Conservation (phyloP, 306 rosid genomes). For the Quercus alba region DNA sequence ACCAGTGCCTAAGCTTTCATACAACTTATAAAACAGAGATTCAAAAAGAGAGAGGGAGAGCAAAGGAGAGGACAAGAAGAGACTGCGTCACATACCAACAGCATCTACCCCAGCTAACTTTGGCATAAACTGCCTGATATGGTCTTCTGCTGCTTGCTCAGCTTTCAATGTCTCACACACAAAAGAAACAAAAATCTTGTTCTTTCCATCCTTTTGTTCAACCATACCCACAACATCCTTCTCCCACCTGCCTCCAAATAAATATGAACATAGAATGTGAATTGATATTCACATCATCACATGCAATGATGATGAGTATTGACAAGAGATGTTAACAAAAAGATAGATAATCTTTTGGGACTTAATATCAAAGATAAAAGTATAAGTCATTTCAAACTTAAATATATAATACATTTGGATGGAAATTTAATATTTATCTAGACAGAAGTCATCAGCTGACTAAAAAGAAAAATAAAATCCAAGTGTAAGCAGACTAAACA, state of each 20-base stretch:
- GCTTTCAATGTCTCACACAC: constrained; percentile 83
- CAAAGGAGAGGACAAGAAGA: not conserved
- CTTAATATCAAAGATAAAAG: not conserved
- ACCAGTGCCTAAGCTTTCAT: not conserved
- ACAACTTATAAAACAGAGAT: not conserved
- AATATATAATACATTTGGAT: not conserved
- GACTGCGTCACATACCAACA: constrained; percentile 54
- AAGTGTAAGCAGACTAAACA: not conserved
- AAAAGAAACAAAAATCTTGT: constrained; percentile 54
- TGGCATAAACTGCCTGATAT: constrained; percentile 80
- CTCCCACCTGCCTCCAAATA: constrained; percentile 70
- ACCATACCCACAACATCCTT: constrained; percentile 69
- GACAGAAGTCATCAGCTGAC: not conserved
- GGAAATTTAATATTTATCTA: not conserved
- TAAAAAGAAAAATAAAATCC: not conserved
- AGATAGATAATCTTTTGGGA: constrained; percentile 2
- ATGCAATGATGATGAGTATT: not conserved
- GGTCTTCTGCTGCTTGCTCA: constrained; percentile 87
- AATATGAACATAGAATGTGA: constrained; percentile 15
- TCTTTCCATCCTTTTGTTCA: constrained; percentile 60
- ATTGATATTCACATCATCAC: constrained; percentile 9
- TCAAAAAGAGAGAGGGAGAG: not conserved
- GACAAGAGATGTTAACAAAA: not conserved
- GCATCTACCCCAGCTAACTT: constrained; percentile 87
- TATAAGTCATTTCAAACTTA: not conserved